Evolutionary conservation across 331 rosid genomes (phyloP), one percentile per base, ranked within the genome.

Genomic region (Cydonia oblonga): DNA sequence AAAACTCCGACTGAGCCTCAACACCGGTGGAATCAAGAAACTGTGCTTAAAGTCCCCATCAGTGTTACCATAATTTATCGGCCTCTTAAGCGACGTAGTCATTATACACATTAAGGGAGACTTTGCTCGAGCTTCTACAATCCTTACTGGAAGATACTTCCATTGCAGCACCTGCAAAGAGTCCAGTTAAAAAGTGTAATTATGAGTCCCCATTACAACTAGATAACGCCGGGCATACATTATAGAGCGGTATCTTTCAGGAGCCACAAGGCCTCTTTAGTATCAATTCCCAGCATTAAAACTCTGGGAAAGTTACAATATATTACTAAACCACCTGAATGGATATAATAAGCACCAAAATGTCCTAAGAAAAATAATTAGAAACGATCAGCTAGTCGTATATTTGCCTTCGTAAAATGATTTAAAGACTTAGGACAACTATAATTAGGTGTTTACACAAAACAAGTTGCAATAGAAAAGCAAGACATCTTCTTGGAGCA

Each of bases 101-200:
- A 75, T 76, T 10, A 62, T 54, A 63, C 70, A 52, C 66, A 53
- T 75, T 64, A 80, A 53, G 30, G 81, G 63, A 76, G 10, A 19
- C 74, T 15, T 35, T n/a, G 69, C 56, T 78, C 58, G 81, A 53
- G 71, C 75, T 74, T 79, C 77, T 32, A 62, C 52, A 66, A 66
- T 42, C 79, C 82, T 77, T 13, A 74, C 19, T 6, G 77, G 72
- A 18, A 75, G 66, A 80, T 59, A 76, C 40, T 82, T 84, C 82
- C 81, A 73, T 6, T 71, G 82, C 30, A 81, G 72, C 56, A 80
- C 86, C 96, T 92, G 90, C 76, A 78, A 52, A 65, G 44, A 64
- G 72, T 63, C 19, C 9, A 65, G 65, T 28, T 67, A 64, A 74
- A 23, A 20, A 53, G 57, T 25, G 20, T 23, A 61, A 69, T 23